Conservation (phyloP, 441 rosid genomes). For the Pelargonium cotyledonis region DNA sequence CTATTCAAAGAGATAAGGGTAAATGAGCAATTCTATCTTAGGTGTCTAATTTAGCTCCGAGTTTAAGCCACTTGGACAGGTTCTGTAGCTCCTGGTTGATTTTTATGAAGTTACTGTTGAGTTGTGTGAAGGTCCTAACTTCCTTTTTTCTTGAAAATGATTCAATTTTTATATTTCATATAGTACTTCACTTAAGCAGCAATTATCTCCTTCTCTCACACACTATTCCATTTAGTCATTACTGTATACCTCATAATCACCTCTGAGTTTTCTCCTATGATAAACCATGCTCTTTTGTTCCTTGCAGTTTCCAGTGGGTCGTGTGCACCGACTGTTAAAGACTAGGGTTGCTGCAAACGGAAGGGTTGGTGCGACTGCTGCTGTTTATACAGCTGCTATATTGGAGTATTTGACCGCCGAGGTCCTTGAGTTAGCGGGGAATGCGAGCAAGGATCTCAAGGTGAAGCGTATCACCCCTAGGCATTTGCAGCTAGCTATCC, state of each 20-base stretch:
- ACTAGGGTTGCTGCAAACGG: slow-evolving; percentile 57
- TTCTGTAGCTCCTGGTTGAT: not conserved
- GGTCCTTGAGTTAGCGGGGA: slow-evolving; percentile 87
- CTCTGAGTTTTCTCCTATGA: not conserved
- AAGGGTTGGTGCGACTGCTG: slow-evolving; percentile 86
- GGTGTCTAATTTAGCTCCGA: too few species aligned
- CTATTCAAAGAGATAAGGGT: too few species aligned
- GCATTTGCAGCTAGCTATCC: slow-evolving; percentile 85
- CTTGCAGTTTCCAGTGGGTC: slow-evolving; percentile 77
- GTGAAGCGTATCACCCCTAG: slow-evolving; percentile 91
- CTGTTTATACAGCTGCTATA: slow-evolving; percentile 76
- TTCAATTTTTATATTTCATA: not conserved
- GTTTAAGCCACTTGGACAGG: not conserved
- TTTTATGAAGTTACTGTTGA: not conserved
- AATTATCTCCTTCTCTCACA: too few species aligned
- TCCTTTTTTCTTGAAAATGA: not conserved
- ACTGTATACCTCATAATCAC: not conserved
- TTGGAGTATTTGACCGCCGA: slow-evolving; percentile 85
- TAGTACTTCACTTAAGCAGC: not conserved
- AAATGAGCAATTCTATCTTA: too few species aligned
- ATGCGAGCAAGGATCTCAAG: slow-evolving; percentile 87
- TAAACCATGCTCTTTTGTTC: not conserved
- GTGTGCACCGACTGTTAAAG: slow-evolving; percentile 83
- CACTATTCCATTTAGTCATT: too few species aligned
- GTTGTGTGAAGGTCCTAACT: not conserved